phyloP scores from a whole-genome alignment of 2,329 filamentous ascomycete species.

The Trichoderma cornu-damae region DNA sequence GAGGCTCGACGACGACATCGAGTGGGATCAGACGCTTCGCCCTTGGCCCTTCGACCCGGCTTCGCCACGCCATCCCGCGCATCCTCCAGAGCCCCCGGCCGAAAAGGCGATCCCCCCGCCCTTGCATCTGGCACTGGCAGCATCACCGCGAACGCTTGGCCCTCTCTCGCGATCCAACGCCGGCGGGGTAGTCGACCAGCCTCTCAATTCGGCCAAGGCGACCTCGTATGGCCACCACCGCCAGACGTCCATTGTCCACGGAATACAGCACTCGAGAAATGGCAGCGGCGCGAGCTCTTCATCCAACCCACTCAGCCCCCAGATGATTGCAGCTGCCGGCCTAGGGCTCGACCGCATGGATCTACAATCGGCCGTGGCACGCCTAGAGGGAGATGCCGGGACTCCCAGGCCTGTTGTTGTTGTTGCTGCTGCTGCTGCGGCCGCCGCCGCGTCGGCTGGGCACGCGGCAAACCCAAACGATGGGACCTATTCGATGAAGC shows the following conservation, averaged over 20 bases:
- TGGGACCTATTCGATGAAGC: slow-evolving; percentile 35
- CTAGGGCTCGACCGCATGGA: slow-evolving; percentile 51
- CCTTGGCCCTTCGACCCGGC: slow-evolving; percentile 40
- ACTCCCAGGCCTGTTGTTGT: slow-evolving; percentile 44
- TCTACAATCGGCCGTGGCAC: slow-evolving; percentile 41
- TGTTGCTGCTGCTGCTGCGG: slow-evolving; percentile 46
- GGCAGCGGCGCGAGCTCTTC: slow-evolving; percentile 76
- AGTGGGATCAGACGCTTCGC: slow-evolving; percentile 51
- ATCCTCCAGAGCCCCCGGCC: slow-evolving; percentile 56
- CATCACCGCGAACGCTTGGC: slow-evolving; percentile 39
- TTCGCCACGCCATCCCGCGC: slow-evolving; percentile 39
- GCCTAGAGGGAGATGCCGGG: slow-evolving; percentile 42
- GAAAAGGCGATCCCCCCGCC: slow-evolving; percentile 44
- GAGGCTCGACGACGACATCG: slow-evolving; percentile 50
- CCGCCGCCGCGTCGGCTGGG: slow-evolving; percentile 38
- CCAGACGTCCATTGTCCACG: slow-evolving; percentile 95
- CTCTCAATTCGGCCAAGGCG: slow-evolving; percentile 53
- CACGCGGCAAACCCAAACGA: slow-evolving; percentile 31
- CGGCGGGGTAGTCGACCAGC: slow-evolving; percentile 44
- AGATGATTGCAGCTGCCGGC: slow-evolving; percentile 70
- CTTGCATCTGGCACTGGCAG: slow-evolving; percentile 28
- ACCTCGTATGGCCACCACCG: slow-evolving; percentile 77
- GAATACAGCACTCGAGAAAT: slow-evolving; percentile 87
- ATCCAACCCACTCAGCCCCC: slow-evolving; percentile 80
- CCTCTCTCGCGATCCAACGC: slow-evolving; percentile 37